phyloP scores from a whole-genome alignment of 805 yeast genomes.

The Ogataea nakhonphanomensis region DNA sequence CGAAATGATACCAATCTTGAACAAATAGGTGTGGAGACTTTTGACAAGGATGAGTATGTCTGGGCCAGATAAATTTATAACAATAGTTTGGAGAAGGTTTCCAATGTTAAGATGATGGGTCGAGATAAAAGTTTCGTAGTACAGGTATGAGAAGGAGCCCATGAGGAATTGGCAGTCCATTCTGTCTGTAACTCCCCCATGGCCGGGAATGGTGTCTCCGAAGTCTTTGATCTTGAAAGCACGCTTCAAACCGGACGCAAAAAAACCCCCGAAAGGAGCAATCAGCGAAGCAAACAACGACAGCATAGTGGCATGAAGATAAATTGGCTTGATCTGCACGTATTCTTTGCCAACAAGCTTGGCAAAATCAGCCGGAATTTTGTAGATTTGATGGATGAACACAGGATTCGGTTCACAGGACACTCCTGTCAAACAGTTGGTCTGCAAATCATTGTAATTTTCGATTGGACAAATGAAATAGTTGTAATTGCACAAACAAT shows the following conservation, averaged over 20 bases:
- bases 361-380: slow-evolving; percentile 66
- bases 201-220: slow-evolving; percentile 98
- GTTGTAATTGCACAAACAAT: slow-evolving; percentile 57
- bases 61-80: slow-evolving; percentile 61
- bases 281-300: slow-evolving; percentile 95
- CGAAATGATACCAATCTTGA: slow-evolving; percentile 39
- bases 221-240: slow-evolving; percentile 95
- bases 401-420: slow-evolving; percentile 85
- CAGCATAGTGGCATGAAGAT: slow-evolving; percentile 79
- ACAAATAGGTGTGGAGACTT: slow-evolving; percentile 54
- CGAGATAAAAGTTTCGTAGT: slow-evolving; percentile 88
- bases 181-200: slow-evolving; percentile 97
- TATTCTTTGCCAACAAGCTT: slow-evolving; percentile 40
- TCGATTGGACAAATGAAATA: slow-evolving; percentile 86
- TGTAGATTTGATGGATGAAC: slow-evolving; percentile 76
- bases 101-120: slow-evolving; percentile 70
- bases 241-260: slow-evolving; percentile 95
- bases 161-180: slow-evolving; percentile 96
- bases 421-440: slow-evolving; percentile 57
- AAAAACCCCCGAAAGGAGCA: slow-evolving; percentile 98
- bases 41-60: slow-evolving; percentile 63
- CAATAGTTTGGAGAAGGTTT: slow-evolving; percentile 68
- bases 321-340: slow-evolving; percentile 75
- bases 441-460: slow-evolving; percentile 50
- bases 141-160: slow-evolving; percentile 93